Evolutionary conservation across 257 asterid genomes (phyloP), one percentile per base, ranked within the genome.

Genomic region (Echites panduratus): DNA sequence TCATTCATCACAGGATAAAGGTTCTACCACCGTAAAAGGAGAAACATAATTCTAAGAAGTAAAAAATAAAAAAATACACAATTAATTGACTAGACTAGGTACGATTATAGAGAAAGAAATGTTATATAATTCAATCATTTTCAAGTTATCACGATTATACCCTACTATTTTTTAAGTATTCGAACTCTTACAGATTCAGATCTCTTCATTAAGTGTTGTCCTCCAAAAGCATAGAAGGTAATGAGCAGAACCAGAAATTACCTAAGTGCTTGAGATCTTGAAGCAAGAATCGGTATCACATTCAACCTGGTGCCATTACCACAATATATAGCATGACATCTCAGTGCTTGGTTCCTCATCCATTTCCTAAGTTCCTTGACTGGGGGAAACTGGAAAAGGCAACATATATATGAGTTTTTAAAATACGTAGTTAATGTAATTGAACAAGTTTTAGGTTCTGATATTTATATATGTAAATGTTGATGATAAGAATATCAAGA

Each of bases 241-340:
- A 45, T 20, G 38, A 78, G 44, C 64, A 58, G 9, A 69, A 58
- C 45, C 70, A 62, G 70, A 27, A 19, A 9, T n/a, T 84, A 88
- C 90, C 96, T 82, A 7, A 90, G 90, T 52, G 95, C 93, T 80
- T 90, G 96, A 49, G 87, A 80, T 74, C 96, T 91, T 76, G 96
- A 87, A 62, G 95, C 96, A 72, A 88, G 90, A 19, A 90, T 85
- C 0, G 96, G 96, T 73, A 88, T 84, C 82, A 78, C 89, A 45
- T 90, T 88, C 80, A 90, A 74, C 80, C 81, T 80, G 38, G 74
- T 83, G 24, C 90, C 90, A 52, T 82, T 85, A 26, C 77, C 83
- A 73, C 96, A 88, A 80, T 85, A 84, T 49, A 87, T 67, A 0
- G 83, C 82, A 70, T 82, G 82, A 85, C 96, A 90, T 16, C 96